Conservation (phyloP, 208 protist genomes). For the Crithidia mellificae region DNA sequence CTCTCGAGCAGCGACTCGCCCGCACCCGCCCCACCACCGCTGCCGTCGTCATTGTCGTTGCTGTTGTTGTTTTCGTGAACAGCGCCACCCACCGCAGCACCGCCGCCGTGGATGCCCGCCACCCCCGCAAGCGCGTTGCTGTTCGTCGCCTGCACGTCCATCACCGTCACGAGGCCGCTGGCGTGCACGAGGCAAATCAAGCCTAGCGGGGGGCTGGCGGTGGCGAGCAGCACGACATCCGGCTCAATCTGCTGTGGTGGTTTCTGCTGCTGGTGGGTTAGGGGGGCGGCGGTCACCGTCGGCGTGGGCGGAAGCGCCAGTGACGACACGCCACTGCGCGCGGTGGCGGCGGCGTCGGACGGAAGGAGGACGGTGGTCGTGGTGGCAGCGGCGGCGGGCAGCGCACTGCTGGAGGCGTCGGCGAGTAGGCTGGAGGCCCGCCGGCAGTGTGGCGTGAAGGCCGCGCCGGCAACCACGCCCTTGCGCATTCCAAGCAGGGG, state of each 20-base stretch:
- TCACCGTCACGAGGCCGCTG: constrained; percentile 59
- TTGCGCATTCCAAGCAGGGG: no score
- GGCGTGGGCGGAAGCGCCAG: no score
- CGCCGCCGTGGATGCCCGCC: neutral
- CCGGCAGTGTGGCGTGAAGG: neutral
- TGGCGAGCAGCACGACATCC: constrained; percentile 73
- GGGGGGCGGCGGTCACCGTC: no score
- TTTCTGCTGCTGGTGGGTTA: neutral
- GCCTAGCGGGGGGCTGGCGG: constrained; percentile 56
- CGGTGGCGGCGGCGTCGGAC: no score
- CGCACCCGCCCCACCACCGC: neutral
- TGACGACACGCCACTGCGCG: no score
- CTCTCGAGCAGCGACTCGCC: neutral
- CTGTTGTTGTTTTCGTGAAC: no score
- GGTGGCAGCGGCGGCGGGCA: no score
- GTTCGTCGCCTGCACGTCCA: constrained; percentile 45
- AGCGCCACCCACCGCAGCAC: no score
- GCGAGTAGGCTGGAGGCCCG: constrained; percentile 10
- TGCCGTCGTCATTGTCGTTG: no score
- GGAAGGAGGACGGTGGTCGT: no score
- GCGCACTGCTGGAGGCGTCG: neutral
- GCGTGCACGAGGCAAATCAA: constrained; percentile 75
- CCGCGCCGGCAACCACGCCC: neutral
- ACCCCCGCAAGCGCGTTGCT: constrained; percentile 6
- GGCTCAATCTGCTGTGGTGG: constrained; percentile 44